Evolutionary conservation across 2,329 filamentous ascomycete species (phyloP).

Genomic region (Alternaria incomplexa): DNA sequence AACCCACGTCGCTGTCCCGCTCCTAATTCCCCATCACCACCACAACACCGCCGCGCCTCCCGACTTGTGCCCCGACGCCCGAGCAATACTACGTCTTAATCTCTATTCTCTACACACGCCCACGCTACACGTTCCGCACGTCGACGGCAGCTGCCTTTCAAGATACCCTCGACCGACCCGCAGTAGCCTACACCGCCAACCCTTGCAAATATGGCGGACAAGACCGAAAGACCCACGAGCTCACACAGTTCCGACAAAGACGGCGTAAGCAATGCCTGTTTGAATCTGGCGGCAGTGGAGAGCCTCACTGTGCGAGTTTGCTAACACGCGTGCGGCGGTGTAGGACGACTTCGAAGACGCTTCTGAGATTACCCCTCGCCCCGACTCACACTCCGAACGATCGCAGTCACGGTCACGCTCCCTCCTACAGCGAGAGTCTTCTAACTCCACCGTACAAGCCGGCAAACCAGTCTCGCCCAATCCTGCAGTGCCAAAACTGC

Average conservation of each 20-base stretch:
- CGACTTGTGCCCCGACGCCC: neutral
- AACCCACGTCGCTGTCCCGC: slow-evolving; percentile 13
- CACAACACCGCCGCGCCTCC: neutral
- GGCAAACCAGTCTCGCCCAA: slow-evolving; percentile 26
- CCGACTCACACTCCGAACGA: slow-evolving; percentile 50
- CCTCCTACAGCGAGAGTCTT: slow-evolving; percentile 51
- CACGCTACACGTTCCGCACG: slow-evolving; percentile 3
- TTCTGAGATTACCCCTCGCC: slow-evolving; percentile 61
- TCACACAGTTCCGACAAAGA: slow-evolving; percentile 41
- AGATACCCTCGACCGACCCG: slow-evolving; percentile 8
- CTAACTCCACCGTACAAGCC: slow-evolving; percentile 38
- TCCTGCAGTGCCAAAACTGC: slow-evolving; percentile 24
- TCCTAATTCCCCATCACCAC: slow-evolving; percentile 14
- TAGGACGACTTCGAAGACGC: slow-evolving; percentile 87
- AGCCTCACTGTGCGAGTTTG: neutral
- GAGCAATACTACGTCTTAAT: slow-evolving; percentile 7
- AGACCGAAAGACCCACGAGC: slow-evolving; percentile 36
- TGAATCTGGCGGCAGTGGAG: neutral
- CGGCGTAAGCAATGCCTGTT: slow-evolving; percentile 25
- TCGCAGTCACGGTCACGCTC: slow-evolving; percentile 58
- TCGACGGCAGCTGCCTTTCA: slow-evolving; percentile 25
- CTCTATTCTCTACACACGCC: slow-evolving; percentile 5
- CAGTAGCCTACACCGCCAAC: slow-evolving; percentile 16
- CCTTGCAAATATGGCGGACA: slow-evolving; percentile 28
- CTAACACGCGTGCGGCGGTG: slow-evolving; percentile 18